phyloP scores from a whole-genome alignment of 2,329 filamentous ascomycete species.

The Fusarium marasasianum region DNA sequence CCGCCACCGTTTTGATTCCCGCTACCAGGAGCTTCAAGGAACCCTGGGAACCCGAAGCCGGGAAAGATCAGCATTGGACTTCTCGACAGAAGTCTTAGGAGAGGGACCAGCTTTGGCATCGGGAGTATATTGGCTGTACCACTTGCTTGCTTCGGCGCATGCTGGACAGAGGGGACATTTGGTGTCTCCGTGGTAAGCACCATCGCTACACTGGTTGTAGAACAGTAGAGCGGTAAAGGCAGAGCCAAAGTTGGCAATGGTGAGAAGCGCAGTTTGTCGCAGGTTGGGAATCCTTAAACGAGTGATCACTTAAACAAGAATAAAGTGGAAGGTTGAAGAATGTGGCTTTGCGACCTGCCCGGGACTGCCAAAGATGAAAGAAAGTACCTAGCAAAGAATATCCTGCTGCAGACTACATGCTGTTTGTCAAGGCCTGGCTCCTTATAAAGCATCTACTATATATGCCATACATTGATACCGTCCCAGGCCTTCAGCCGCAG shows the following conservation, averaged over 20 bases:
- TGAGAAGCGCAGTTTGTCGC: constrained; percentile 26
- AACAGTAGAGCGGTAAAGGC: constrained; percentile 31
- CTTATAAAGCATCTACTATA: constrained; percentile 7
- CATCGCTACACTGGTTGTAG: constrained; percentile 31
- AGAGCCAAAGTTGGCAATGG: constrained; percentile 31
- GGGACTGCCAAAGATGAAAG: constrained; percentile 16
- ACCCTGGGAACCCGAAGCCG: neutral
- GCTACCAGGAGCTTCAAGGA: neutral
- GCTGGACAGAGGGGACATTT: constrained; percentile 28
- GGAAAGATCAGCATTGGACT: neutral
- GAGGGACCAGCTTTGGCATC: neutral
- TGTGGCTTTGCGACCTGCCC: constrained; percentile 19
- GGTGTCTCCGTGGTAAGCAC: constrained; percentile 19
- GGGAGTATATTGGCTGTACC: constrained; percentile 37
- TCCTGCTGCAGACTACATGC: neutral
- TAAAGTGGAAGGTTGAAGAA: constrained; percentile 11
- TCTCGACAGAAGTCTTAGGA: neutral
- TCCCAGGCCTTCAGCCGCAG: neutral
- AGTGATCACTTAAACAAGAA: constrained; percentile 1
- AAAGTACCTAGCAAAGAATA: constrained; percentile 14
- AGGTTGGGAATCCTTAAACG: constrained; percentile 16
- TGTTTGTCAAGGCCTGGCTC: neutral
- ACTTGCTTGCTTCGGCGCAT: constrained; percentile 29
- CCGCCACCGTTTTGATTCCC: neutral
- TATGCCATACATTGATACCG: neutral